Base-by-base conservation (phyloP, 192 early-diverging fungal genomes). In the Backusella mclennaniae region DNA sequence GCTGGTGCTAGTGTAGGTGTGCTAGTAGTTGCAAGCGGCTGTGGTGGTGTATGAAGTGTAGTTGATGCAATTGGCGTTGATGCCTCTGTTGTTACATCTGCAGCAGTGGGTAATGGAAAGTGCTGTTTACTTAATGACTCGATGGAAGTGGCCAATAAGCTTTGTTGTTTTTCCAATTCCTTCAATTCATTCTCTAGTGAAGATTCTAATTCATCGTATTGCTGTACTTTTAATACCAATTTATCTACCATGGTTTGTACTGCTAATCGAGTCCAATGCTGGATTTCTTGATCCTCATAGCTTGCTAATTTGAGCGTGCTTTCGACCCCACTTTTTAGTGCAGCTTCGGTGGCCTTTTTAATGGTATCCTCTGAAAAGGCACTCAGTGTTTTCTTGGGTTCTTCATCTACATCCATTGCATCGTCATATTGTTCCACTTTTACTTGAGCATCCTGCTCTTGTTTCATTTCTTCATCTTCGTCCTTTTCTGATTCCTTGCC, bases 161-260 rank as follows among this genome's bases (percentile, higher is more conserved):
- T 38, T 39, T 69, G 52, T 79, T 93, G 90, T 12, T 83, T 74
- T 73, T 95, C 95, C 14, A 98, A 77, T 39, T 97, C 96, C 67
- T 86, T 86, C 79, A 92, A 87, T 83, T 99, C 97, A 21, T 86
- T 85, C 68, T 96, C 96, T n/a, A 99, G 77, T 4, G 95, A 82
- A 7, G 82, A 86, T 81, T 97, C 97, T 66, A 98, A 76, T 78
- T 97, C 94, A 66, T 97, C 92, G 74, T 96, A 97, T 83, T 97
- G 95, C 81, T 89, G 86, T 85, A 98, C 87, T 82, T 99, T 99
- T 29, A 95, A 85, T 71, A 94, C 90, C 42, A 98, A 76, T 81
- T 98, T 97, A 79, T 88, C 87, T 53, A 96, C 85, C 79, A 98
- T 96, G 63, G 93, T 84, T 69, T 97, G 91, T 14, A 97, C 89